These are phyloP conservation scores for Mycena floridula DNA, from an alignment of 768 basidiomycete species.

Conservation along the genomic window DNA sequence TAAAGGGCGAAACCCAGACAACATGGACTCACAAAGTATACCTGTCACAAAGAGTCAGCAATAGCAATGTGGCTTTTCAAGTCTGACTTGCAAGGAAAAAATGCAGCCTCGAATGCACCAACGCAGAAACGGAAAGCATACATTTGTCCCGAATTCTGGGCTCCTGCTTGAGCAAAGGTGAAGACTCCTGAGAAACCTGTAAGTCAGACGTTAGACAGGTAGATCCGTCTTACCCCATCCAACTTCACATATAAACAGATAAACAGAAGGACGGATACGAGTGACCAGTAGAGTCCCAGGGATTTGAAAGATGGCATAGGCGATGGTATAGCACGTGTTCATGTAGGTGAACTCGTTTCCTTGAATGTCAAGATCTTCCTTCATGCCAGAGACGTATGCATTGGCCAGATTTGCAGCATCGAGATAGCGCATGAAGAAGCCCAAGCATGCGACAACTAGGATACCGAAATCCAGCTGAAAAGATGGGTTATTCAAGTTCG, in stretches of 20 bases:
- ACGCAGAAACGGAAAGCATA: slow-evolving; percentile 18
- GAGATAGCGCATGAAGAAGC: slow-evolving; percentile 20
- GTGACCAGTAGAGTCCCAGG: slow-evolving; percentile 18
- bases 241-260: slow-evolving; percentile 13
- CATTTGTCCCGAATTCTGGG: slow-evolving; percentile 16
- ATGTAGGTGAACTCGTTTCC: slow-evolving; percentile 20
- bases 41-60: too few relatives aligned
- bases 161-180: slow-evolving; percentile 20
- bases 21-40: slow-evolving; percentile 1
- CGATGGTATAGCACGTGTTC: slow-evolving; percentile 20
- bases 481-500: neutral
- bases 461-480: slow-evolving; percentile 18
- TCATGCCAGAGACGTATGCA: slow-evolving; percentile 18
- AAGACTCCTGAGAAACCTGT: slow-evolving; percentile 8
- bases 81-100: too few relatives aligned
- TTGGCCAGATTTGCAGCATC: slow-evolving; percentile 18
- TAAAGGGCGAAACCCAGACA: neutral
- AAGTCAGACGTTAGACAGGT: neutral
- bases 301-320: slow-evolving; percentile 13
- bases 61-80: too few relatives aligned
- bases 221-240: slow-evolving; percentile 14
- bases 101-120: slow-evolving; percentile 17
- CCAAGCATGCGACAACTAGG: slow-evolving; percentile 16
- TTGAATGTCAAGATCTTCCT: slow-evolving; percentile 16
- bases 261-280: slow-evolving; percentile 17